Conservation (phyloP, 116 monocot genomes). For the Zostera marina region DNA sequence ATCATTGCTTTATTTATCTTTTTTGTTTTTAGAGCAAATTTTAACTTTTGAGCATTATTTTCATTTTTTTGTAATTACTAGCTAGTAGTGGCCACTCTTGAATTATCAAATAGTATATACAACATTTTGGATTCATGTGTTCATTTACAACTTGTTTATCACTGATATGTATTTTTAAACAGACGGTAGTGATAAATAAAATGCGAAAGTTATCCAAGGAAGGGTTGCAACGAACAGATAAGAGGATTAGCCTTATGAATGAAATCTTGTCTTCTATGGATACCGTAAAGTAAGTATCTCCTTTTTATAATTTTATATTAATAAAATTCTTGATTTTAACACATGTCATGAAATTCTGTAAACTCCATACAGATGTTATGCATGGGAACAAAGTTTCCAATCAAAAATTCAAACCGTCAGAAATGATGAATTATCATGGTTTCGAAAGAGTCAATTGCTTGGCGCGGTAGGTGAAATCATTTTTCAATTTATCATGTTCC, state of each 20-base stretch:
- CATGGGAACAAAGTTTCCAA: conserved; percentile 96
- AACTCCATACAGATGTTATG: conserved; percentile 66
- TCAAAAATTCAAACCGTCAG: conserved; percentile 82
- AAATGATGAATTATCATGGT: conserved; percentile 95
- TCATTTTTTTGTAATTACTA: no score
- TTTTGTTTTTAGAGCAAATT: no score
- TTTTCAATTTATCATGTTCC: background rate
- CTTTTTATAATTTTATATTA: background rate
- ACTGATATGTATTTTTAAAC: conserved; percentile 1
- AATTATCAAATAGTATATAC: no score
- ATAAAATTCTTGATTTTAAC: background rate
- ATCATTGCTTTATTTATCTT: no score
- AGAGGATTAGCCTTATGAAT: conserved; percentile 95
- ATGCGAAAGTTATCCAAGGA: conserved; percentile 85
- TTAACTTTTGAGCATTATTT: no score
- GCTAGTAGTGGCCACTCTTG: no score
- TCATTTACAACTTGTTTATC: background rate
- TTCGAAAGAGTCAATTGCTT: conserved; percentile 59
- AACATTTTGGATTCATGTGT: background rate
- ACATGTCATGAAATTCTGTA: background rate
- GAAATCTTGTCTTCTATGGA: conserved; percentile 98
- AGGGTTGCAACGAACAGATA: conserved; percentile 89
- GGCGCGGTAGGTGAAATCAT: conserved; percentile 37
- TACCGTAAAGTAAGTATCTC: conserved; percentile 66
- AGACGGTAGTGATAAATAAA: conserved; percentile 79